Conservation (phyloP, 2,329 filamentous ascomycete genomes). For the Talaromyces sp. region DNA sequence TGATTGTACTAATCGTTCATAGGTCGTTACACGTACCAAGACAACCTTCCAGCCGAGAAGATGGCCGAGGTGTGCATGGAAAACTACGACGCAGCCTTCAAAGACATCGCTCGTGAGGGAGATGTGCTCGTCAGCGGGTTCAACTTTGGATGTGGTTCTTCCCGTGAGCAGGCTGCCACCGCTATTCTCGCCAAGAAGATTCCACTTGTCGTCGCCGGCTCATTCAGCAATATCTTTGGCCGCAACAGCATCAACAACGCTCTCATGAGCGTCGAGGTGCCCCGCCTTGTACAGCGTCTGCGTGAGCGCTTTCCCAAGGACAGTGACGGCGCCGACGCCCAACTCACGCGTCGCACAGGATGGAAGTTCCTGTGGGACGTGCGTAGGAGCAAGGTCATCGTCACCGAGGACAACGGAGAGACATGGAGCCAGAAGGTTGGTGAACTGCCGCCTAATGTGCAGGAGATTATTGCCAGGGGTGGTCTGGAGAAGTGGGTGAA, state of each 20-base stretch:
- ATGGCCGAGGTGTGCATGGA: slow-evolving; percentile 92
- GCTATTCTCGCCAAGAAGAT: slow-evolving; percentile 77
- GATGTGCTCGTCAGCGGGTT: slow-evolving; percentile 81
- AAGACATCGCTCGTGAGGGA: slow-evolving; percentile 49
- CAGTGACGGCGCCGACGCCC: background rate
- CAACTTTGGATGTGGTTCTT: slow-evolving; percentile 44
- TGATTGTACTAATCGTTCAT: background rate
- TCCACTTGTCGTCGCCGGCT: slow-evolving; percentile 40
- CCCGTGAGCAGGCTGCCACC: slow-evolving; percentile 66
- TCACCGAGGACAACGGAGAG: slow-evolving; percentile 62
- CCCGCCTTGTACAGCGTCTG: slow-evolving; percentile 30
- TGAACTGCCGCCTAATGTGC: slow-evolving; percentile 77
- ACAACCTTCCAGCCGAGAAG: slow-evolving; percentile 65
- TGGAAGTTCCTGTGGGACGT: slow-evolving; percentile 85
- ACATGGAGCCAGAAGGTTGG: slow-evolving; percentile 77
- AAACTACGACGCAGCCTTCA: slow-evolving; percentile 80
- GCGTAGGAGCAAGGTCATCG: slow-evolving; percentile 60
- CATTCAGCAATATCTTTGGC: background rate
- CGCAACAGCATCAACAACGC: slow-evolving; percentile 33
- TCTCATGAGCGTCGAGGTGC: slow-evolving; percentile 35
- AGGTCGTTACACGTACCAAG: slow-evolving; percentile 72
- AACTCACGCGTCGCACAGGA: slow-evolving; percentile 66
- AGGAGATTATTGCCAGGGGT: slow-evolving; percentile 73
- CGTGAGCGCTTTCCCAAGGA: slow-evolving; percentile 27
- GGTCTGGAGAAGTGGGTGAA: slow-evolving; percentile 81